These are phyloP conservation scores for Pseudogymnoascus sp. DNA, from an alignment of 2,329 filamentous ascomycete genomes.

Conservation along the genomic window DNA sequence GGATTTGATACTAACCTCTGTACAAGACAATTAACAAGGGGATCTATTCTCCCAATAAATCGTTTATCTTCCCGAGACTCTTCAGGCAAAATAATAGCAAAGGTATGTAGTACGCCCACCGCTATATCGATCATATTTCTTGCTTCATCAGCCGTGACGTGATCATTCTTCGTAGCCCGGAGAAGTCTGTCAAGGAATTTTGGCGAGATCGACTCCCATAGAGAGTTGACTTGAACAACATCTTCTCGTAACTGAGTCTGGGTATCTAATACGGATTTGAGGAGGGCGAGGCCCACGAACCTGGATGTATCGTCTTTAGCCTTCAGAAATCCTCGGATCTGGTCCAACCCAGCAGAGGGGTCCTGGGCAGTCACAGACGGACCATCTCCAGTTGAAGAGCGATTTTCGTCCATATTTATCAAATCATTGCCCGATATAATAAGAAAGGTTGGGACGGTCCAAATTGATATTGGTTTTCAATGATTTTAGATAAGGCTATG, in stretches of 20 bases:
- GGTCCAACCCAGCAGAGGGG: slow-evolving; percentile 32
- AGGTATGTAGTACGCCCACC: slow-evolving; percentile 56
- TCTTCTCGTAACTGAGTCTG: slow-evolving; percentile 45
- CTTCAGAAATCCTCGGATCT: slow-evolving; percentile 49
- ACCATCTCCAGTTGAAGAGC: neutral
- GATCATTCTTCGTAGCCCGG: slow-evolving; percentile 40
- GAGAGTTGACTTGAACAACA: slow-evolving; percentile 35
- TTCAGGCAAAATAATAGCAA: slow-evolving; percentile 49
- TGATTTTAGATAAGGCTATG: neutral
- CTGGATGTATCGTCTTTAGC: slow-evolving; percentile 59
- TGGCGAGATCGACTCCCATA: slow-evolving; percentile 55
- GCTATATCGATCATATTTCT: slow-evolving; percentile 57
- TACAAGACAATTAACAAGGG: slow-evolving; percentile 46
- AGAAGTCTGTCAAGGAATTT: slow-evolving; percentile 60
- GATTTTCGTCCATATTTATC: neutral
- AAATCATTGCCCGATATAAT: neutral
- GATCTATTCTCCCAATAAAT: slow-evolving; percentile 46
- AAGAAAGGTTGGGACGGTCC: neutral
- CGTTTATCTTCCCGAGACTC: slow-evolving; percentile 37
- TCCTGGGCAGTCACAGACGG: slow-evolving; percentile 12
- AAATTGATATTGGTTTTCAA: neutral
- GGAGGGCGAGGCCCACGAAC: slow-evolving; percentile 60
- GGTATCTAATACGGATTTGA: slow-evolving; percentile 60
- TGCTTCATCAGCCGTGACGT: slow-evolving; percentile 35
- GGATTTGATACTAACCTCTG: slow-evolving; percentile 39